Evolutionary conservation across 495 filamentous ascomycete genomes (phyloP), one percentile per base, ranked within the genome.

Genomic region (Aeminium ludgeri): DNA sequence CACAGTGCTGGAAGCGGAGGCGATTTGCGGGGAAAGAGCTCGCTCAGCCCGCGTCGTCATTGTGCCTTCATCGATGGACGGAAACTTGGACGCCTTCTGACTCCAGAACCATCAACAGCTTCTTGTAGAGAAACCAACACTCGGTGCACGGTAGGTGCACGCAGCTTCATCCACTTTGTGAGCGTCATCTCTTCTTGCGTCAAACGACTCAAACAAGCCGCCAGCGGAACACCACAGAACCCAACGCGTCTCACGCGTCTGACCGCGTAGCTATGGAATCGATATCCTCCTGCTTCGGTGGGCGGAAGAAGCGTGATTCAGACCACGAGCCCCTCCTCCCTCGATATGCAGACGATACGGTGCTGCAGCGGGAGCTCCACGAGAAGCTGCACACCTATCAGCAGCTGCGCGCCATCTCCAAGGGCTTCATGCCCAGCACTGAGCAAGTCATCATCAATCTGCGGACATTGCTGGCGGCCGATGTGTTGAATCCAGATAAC

Each of bases 341-440:
- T 50, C 78, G 75, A 47, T 92, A 94, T 61, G 68, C 77, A 45
- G 78, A 89, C 57, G 82, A 86, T 49, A 93, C 85, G 7, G 59
- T 67, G 17, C 65, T 83, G 36, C 84, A 94, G 65, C 68, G 78
- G 25, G 63, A 68, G 37, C 64, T 86, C 32, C 82, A 86, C 52
- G 73, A 80, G 55, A 94, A 93, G 62, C 67, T 94, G 43, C 87
- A 93, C 59, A 76, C 74, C 41, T 94, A 93, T 56, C 85, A 92
- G 63, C 89, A 92, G 82, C 46, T 82, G 20, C 71, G 82, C 34
- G 87, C 87, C 44, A 57, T 96, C 12, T 70, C 72, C 12, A 74
- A 85, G 47, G 87, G 87, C 1, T 94, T 77, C 60, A 85, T 94
- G 80, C 87, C 87, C 18, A 83, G 80, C 2, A 94, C 78, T 7